Conservation (phyloP, 148 eudicot genomes). For the Dysphania ambrosioides region DNA sequence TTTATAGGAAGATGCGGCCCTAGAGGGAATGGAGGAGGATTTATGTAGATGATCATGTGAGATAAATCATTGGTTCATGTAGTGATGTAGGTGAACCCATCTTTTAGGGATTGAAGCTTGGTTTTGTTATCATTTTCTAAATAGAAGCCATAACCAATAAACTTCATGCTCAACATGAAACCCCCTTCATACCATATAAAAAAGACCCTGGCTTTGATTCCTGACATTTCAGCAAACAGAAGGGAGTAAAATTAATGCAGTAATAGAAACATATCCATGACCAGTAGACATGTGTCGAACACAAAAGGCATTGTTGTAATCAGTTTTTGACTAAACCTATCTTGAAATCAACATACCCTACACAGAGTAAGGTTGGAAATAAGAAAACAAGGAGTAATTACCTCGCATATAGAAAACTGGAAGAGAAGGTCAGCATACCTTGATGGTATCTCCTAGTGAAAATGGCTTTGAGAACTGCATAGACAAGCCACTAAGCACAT, state of each 20-base stretch:
- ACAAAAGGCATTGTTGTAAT: not conserved
- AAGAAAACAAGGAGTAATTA: not conserved
- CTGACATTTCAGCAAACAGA: not conserved
- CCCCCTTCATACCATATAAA: not conserved
- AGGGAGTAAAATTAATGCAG: slow-evolving; percentile 6
- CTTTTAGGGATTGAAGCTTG: too few relatives aligned
- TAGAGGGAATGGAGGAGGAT: too few relatives aligned
- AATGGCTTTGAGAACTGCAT: slow-evolving; percentile 84
- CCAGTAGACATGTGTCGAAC: not conserved
- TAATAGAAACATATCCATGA: slow-evolving; percentile 1
- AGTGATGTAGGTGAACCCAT: too few relatives aligned
- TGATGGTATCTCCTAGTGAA: slow-evolving; percentile 90
- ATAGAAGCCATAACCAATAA: not conserved
- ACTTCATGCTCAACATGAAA: not conserved
- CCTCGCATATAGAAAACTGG: not conserved
- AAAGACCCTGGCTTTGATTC: not conserved
- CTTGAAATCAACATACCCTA: not conserved
- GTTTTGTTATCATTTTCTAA: too few relatives aligned
- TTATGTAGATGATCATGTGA: too few relatives aligned
- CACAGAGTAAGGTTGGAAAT: too few relatives aligned
- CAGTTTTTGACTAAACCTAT: too few relatives aligned
- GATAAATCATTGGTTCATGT: too few relatives aligned
- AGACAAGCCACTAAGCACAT: slow-evolving; percentile 88
- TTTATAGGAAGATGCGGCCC: too few relatives aligned
- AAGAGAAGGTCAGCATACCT: slow-evolving; percentile 40